phyloP scores from a whole-genome alignment of 768 basidiomycete genomes.

The Naganishia kalamii region DNA sequence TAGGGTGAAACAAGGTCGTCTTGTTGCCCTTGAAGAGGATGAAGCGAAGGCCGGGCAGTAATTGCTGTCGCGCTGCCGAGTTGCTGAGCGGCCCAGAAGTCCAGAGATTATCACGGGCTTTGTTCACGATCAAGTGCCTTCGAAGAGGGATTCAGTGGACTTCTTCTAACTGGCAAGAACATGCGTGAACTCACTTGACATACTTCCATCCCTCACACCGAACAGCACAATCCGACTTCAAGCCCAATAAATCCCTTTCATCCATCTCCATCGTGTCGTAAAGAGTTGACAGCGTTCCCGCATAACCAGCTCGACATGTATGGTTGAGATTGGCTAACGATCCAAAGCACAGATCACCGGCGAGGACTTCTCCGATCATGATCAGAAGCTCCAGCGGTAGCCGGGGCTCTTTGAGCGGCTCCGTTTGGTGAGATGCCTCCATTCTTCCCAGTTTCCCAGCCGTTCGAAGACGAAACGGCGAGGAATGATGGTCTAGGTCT shows the following conservation, averaged over 20 bases:
- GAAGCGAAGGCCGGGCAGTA: too few relatives aligned
- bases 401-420: not conserved
- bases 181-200: not conserved
- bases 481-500: too few relatives aligned
- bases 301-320: not conserved
- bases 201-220: not conserved
- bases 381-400: not conserved
- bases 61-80: too few relatives aligned
- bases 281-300: not conserved
- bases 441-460: not conserved
- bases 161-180: too few relatives aligned
- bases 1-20: too few relatives aligned
- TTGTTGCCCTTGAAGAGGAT: too few relatives aligned
- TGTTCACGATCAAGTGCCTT: too few relatives aligned
- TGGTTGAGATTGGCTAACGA: not conserved
- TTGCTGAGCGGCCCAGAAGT: too few relatives aligned
- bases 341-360: not conserved
- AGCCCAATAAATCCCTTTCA: not conserved
- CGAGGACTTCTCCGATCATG: not conserved
- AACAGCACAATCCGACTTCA: not conserved
- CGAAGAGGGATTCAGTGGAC: too few relatives aligned
- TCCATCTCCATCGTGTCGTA: not conserved
- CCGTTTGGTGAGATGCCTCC: not conserved
- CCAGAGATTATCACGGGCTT: too few relatives aligned
- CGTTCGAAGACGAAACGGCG: too few relatives aligned